Conservation (phyloP, 2,329 filamentous ascomycete genomes). For the Colletotrichum sp. region DNA sequence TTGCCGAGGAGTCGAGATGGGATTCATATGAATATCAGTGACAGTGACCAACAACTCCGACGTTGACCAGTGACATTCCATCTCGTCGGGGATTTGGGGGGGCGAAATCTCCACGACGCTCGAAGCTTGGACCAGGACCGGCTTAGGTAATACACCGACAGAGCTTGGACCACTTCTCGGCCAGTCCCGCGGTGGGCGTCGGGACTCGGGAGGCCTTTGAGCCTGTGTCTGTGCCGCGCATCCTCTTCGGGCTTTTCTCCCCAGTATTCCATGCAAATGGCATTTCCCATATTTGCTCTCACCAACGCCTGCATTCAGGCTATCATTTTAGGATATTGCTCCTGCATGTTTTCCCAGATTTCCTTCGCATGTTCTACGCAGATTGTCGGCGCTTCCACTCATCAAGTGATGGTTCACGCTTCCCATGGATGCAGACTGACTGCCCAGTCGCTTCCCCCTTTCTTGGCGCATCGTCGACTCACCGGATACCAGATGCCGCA, state of each 20-base stretch:
- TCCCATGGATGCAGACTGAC: neutral
- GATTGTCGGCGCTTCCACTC: neutral
- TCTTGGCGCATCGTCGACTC: slow-evolving; percentile 17
- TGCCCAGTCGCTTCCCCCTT: neutral
- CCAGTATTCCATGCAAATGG: neutral
- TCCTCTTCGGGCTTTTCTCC: neutral
- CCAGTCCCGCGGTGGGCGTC: neutral
- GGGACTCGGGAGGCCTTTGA: neutral
- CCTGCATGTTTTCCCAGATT: neutral
- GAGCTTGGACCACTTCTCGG: neutral
- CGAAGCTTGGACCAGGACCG: neutral
- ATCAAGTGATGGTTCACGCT: slow-evolving; percentile 8
- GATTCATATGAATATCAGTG: neutral
- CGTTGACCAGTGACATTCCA: neutral
- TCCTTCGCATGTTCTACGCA: neutral
- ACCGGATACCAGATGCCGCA: slow-evolving; percentile 11
- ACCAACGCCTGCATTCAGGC: neutral
- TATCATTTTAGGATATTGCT: neutral
- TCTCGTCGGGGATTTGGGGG: neutral
- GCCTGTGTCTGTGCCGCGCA: neutral
- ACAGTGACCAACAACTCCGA: neutral
- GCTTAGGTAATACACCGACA: neutral
- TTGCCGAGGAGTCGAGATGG: neutral
- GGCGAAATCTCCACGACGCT: neutral
- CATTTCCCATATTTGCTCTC: neutral